These are phyloP conservation scores for Knoxdaviesia proteae DNA, from an alignment of 2,329 filamentous ascomycete genomes.

Conservation along the genomic window DNA sequence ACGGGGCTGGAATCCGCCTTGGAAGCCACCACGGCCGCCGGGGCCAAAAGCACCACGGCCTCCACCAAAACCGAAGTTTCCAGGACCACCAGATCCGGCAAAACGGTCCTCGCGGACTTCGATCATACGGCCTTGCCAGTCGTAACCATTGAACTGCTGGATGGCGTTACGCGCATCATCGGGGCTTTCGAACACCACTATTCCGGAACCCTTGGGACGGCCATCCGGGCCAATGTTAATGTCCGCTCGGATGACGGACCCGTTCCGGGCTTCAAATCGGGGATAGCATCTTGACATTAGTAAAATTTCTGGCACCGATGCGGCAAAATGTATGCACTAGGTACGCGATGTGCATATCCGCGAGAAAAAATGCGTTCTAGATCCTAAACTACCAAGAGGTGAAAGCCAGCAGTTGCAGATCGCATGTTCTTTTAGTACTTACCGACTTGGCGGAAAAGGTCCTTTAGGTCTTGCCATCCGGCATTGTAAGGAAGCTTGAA, in stretches of 20 bases:
- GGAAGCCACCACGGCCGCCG: slow-evolving; percentile 36
- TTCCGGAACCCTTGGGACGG: slow-evolving; percentile 86
- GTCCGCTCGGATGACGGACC: slow-evolving; percentile 79
- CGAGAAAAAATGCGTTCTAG: neutral
- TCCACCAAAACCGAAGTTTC: slow-evolving; percentile 29
- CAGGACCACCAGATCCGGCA: slow-evolving; percentile 40
- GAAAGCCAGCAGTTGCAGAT: neutral
- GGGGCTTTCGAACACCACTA: slow-evolving; percentile 86
- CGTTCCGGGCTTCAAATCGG: slow-evolving; percentile 28
- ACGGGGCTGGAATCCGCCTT: slow-evolving; percentile 26
- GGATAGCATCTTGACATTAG: neutral
- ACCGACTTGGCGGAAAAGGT: slow-evolving; percentile 96
- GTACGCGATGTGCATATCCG: neutral
- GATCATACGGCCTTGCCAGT: slow-evolving; percentile 85
- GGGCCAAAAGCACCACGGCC: slow-evolving; percentile 39
- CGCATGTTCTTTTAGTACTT: slow-evolving; percentile 19
- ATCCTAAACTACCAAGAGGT: neutral
- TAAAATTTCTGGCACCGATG: no score
- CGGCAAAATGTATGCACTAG: neutral
- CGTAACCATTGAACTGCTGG: slow-evolving; percentile 93
- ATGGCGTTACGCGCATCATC: slow-evolving; percentile 94
- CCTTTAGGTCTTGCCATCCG: slow-evolving; percentile 97
- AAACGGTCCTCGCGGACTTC: slow-evolving; percentile 95
- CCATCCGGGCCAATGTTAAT: slow-evolving; percentile 84
- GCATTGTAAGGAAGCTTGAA: slow-evolving; percentile 83